Conservation (phyloP, 1,139 yeast genomes). For the Torulaspora pretoriensis region DNA sequence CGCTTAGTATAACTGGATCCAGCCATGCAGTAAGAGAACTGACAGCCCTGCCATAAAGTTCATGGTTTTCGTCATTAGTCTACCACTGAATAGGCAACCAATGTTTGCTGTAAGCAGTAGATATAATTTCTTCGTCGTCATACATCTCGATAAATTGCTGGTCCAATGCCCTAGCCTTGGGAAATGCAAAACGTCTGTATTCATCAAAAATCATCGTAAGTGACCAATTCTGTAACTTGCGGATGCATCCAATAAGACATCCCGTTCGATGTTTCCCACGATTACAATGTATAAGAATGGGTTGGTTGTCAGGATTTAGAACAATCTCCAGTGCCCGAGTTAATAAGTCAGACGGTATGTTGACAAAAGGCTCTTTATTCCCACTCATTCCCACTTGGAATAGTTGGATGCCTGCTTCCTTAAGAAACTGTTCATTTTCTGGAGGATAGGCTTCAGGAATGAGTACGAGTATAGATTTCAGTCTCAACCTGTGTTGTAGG, state of each 20-base stretch:
- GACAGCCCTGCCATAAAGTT: too few species aligned
- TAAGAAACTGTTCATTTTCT: constrained; percentile 62
- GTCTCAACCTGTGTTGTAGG: constrained; percentile 49
- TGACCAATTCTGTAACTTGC: constrained; percentile 89
- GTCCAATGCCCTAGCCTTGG: constrained; percentile 91
- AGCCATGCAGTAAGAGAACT: too few species aligned
- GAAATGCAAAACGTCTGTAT: constrained; percentile 88
- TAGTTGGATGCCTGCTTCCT: constrained; percentile 56
- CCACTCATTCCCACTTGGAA: constrained; percentile 94
- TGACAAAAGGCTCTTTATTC: constrained; percentile 91
- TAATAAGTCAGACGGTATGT: constrained; percentile 69
- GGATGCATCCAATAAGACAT: constrained; percentile 85
- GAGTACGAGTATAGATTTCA: constrained; percentile 74
- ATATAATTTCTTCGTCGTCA: constrained; percentile 56
- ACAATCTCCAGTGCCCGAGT: constrained; percentile 80
- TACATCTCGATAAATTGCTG: constrained; percentile 91
- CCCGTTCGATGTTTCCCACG: constrained; percentile 97
- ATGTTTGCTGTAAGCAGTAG: constrained; percentile 47
- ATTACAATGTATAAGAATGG: constrained; percentile 88
- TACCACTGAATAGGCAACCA: constrained; percentile 72
- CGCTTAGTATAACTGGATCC: too few species aligned
- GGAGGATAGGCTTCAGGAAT: constrained; percentile 90
- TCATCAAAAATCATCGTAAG: constrained; percentile 91
- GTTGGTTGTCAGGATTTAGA: constrained; percentile 80
- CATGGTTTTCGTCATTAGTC: constrained; percentile 1